Conservation (phyloP, 805 yeast genomes). For the Saccharomyces kudriavzevii region DNA sequence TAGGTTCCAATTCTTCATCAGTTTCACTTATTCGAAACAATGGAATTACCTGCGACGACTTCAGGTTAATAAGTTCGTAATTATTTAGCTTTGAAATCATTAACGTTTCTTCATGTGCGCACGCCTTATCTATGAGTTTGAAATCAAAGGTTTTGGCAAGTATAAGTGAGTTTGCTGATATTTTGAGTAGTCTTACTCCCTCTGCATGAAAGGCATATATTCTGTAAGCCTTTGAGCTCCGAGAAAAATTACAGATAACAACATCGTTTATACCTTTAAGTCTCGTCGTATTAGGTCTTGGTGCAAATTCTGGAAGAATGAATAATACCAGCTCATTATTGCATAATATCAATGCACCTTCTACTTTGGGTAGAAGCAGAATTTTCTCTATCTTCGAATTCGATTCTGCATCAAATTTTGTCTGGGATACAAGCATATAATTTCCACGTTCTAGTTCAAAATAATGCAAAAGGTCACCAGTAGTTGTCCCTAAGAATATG, state of each 20-base stretch:
- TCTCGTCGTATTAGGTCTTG: slow-evolving; percentile 20
- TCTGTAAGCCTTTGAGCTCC: slow-evolving; percentile 11
- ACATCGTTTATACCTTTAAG: slow-evolving; percentile 17
- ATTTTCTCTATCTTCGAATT: slow-evolving; percentile 16
- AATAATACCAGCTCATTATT: slow-evolving; percentile 15
- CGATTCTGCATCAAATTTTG: slow-evolving; percentile 17
- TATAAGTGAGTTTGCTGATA: slow-evolving; percentile 7
- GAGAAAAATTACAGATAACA: slow-evolving; percentile 10
- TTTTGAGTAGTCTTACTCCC: slow-evolving; percentile 8
- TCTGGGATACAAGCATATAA: slow-evolving; percentile 26
- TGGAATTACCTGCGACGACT: slow-evolving; percentile 12
- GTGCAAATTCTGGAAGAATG: slow-evolving; percentile 31
- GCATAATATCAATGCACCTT: slow-evolving; percentile 25
- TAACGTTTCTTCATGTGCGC: slow-evolving; percentile 11
- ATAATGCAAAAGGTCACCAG: slow-evolving; percentile 29
- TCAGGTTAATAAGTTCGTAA: slow-evolving; percentile 22
- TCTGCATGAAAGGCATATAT: slow-evolving; percentile 12
- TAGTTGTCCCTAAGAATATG: slow-evolving; percentile 25
- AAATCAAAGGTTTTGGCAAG: slow-evolving; percentile 8
- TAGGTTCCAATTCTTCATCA: slow-evolving; percentile 15
- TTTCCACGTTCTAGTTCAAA: slow-evolving; percentile 28
- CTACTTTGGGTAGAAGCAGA: slow-evolving; percentile 22
- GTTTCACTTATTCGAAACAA: slow-evolving; percentile 26
- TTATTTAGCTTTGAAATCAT: slow-evolving; percentile 18
- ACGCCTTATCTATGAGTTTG: slow-evolving; percentile 11